Percentiles rank a stretch among this genome's conserved stretches.
Evolutionary conservation across 768 basidiomycete species (phyloP).

Genomic region (Amanita pallidorosea): DNA sequence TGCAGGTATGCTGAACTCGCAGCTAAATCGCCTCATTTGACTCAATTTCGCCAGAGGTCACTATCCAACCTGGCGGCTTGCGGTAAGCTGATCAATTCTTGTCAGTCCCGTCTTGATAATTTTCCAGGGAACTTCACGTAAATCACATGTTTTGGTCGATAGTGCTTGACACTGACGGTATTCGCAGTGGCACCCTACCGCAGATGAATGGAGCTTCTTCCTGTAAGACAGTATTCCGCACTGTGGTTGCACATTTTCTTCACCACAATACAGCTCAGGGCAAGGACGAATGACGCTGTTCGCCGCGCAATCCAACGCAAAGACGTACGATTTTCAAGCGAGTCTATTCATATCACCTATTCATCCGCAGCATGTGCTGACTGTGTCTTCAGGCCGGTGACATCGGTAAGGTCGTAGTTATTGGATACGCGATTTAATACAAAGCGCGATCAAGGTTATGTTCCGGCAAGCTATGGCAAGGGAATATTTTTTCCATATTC

Average conservation of each 20-base stretch:
- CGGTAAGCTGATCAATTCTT: conserved; percentile 19
- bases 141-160: conserved; percentile 7
- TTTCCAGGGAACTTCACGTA: conserved; percentile 43
- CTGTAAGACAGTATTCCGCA: conserved; percentile 25
- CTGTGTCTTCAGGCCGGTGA: conserved; percentile 35
- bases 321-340: conserved; percentile 51
- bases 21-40: no score
- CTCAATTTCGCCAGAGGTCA: conserved; percentile 27
- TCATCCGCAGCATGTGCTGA: background rate
- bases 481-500: background rate
- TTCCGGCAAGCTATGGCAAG: conserved; percentile 46
- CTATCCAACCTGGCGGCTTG: conserved; percentile 46
- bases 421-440: conserved; percentile 3
- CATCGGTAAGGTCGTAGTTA: conserved; percentile 25
- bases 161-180: background rate
- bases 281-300: conserved; percentile 45
- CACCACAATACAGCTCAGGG: conserved; percentile 30
- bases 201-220: conserved; percentile 57
- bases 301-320: conserved; percentile 38
- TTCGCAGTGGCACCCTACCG: conserved; percentile 56
- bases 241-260: background rate
- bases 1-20: conserved; percentile 15
- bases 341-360: background rate
- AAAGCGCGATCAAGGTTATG: conserved; percentile 26
- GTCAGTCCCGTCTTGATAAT: background rate